These are phyloP conservation scores for Claviceps quebecensis DNA, from an alignment of 2,329 filamentous ascomycete genomes.

Conservation along the genomic window DNA sequence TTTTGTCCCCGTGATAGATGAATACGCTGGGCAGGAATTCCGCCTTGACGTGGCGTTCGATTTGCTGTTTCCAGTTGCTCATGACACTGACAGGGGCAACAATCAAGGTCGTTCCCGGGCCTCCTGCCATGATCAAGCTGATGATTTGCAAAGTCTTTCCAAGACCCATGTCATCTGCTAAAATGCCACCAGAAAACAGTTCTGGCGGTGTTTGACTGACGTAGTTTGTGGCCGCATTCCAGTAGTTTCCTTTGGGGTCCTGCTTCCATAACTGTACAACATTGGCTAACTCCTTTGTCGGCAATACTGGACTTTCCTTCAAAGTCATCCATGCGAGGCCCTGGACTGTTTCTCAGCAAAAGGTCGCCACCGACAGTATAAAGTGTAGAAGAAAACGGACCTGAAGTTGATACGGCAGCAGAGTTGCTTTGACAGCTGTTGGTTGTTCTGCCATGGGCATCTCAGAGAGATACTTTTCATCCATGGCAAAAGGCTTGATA, in stretches of 20 bases:
- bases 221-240: conserved; percentile 49
- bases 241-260: conserved; percentile 32
- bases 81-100: conserved; percentile 73
- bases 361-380: background rate
- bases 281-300: conserved; percentile 41
- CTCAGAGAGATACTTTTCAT: conserved; percentile 53
- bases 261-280: conserved; percentile 66
- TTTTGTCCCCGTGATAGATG: conserved; percentile 58
- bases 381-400: conserved; percentile 16
- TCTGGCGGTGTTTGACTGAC: conserved; percentile 41
- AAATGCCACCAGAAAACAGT: conserved; percentile 66
- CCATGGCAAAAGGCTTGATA: conserved; percentile 55
- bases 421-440: conserved; percentile 42
- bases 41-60: conserved; percentile 53
- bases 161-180: conserved; percentile 82
- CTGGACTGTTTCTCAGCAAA: conserved; percentile 25
- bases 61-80: conserved; percentile 81
- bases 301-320: conserved; percentile 58
- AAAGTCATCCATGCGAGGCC: conserved; percentile 70
- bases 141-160: conserved; percentile 84
- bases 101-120: conserved; percentile 56
- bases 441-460: conserved; percentile 65
- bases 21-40: conserved; percentile 52
- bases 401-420: conserved; percentile 68
- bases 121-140: conserved; percentile 52